phyloP scores from a whole-genome alignment of 108 stramenopile genomes.

The Conticribra guillardii region DNA sequence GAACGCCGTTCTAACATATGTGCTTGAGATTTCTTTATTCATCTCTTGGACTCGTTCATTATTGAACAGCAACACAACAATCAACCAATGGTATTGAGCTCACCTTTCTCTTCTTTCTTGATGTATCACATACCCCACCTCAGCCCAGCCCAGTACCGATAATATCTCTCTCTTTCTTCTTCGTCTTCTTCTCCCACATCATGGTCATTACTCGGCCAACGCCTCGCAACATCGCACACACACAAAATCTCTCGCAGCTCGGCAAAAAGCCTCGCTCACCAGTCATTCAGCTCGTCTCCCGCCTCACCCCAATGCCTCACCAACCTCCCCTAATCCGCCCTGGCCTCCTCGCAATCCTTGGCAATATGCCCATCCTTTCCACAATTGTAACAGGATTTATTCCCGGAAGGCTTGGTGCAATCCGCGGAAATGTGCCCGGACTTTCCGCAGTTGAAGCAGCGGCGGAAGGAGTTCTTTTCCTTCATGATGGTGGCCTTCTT shows the following conservation, averaged over 20 bases:
- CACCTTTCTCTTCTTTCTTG: no score
- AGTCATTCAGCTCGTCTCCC: slow-evolving; percentile 5
- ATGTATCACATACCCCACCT: no score
- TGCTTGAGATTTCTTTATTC: slow-evolving; percentile 18
- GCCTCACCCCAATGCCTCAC: background rate
- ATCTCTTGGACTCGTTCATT: slow-evolving; percentile 22
- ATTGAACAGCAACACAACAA: no score
- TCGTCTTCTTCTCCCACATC: no score
- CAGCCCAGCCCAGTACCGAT: no score
- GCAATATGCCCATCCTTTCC: slow-evolving; percentile 74
- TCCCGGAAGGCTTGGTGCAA: slow-evolving; percentile 66
- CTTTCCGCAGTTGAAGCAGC: slow-evolving; percentile 87
- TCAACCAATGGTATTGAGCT: no score
- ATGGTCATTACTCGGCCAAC: background rate
- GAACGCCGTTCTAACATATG: slow-evolving; percentile 39
- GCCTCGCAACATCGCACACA: background rate
- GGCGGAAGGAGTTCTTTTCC: slow-evolving; percentile 60
- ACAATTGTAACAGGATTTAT: slow-evolving; percentile 86
- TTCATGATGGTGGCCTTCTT: slow-evolving; percentile 52
- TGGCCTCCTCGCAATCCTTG: slow-evolving; percentile 28
- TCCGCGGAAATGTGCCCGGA: slow-evolving; percentile 73
- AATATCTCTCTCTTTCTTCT: no score
- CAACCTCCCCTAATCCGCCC: slow-evolving; percentile 5
- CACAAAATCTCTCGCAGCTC: background rate
- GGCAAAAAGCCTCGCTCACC: background rate